Conservation (phyloP, 805 yeast genomes). For the Wickerhamiella dianesei region DNA sequence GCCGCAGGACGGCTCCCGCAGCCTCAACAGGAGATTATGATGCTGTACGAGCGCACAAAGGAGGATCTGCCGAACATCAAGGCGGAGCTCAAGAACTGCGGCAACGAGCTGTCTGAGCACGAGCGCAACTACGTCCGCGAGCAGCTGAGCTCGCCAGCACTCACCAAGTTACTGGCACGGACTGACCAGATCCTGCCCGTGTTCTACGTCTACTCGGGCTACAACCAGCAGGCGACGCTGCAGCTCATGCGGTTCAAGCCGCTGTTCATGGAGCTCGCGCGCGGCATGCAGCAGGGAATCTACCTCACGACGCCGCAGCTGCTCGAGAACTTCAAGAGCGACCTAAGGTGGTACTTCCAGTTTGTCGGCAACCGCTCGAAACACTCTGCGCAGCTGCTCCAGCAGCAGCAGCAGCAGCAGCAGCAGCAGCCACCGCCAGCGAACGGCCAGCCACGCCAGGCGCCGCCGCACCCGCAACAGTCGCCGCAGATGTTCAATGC, state of each 20-base stretch:
- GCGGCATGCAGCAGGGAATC: conserved; percentile 48
- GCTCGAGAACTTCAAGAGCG: conserved; percentile 53
- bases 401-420: conserved; percentile 13
- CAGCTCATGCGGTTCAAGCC: conserved; percentile 65
- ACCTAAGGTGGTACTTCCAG: conserved; percentile 60
- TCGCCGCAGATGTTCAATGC: conserved; percentile 12
- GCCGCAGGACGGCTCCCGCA: conserved; percentile 46
- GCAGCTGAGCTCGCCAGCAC: conserved; percentile 34
- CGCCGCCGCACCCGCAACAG: conserved; percentile 19
- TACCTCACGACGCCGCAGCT: conserved; percentile 63
- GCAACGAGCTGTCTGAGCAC: conserved; percentile 43
- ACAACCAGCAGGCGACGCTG: conserved; percentile 61
- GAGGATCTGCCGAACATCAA: conserved; percentile 42
- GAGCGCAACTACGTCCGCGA: conserved; percentile 48
- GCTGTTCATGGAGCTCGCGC: conserved; percentile 64
- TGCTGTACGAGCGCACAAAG: conserved; percentile 56
- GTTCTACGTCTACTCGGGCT: conserved; percentile 54
- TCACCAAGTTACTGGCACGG: conserved; percentile 38
- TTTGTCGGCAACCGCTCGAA: conserved; percentile 43
- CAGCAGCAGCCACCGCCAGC: conserved; percentile 17
- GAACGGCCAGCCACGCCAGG: conserved; percentile 22
- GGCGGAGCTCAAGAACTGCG: conserved; percentile 39
- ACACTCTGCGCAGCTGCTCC: conserved; percentile 12
- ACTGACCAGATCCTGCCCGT: conserved; percentile 69
- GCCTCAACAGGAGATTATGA: conserved; percentile 38